These are phyloP conservation scores for Trifolium dubium DNA, from an alignment of 306 rosid species.

Conservation along the genomic window DNA sequence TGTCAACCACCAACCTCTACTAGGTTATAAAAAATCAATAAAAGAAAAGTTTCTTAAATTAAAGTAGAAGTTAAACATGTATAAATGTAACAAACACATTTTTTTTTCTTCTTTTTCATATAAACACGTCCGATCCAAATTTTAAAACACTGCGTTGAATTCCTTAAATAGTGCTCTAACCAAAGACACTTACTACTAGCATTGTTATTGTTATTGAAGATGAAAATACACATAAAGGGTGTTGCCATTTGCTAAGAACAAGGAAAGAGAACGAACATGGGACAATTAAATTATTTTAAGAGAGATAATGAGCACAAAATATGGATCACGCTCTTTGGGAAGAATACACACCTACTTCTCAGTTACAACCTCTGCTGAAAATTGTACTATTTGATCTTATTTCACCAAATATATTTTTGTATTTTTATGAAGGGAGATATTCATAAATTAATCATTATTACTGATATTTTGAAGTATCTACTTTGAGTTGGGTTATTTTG, in stretches of 20 bases:
- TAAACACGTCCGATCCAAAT: too few relatives aligned
- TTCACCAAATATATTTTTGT: background rate
- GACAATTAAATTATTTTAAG: background rate
- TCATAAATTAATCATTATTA: background rate
- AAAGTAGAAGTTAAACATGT: too few relatives aligned
- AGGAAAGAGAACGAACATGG: background rate
- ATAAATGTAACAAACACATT: too few relatives aligned
- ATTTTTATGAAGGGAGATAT: too few relatives aligned
- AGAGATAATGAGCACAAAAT: background rate
- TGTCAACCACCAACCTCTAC: background rate
- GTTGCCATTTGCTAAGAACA: background rate
- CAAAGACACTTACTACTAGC: background rate
- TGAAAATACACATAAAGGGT: background rate
- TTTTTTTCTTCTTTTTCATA: too few relatives aligned
- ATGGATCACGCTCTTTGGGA: slow-evolving; percentile 32
- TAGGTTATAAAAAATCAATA: background rate
- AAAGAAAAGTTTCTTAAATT: background rate
- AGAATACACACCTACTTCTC: slow-evolving; percentile 2
- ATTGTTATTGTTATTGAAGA: background rate
- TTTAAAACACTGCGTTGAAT: too few relatives aligned
- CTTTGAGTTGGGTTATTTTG: too few relatives aligned
- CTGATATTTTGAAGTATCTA: too few relatives aligned
- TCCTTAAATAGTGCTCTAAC: background rate
- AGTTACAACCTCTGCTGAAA: background rate
- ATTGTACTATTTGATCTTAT: background rate